Evolutionary conservation across 2,329 filamentous ascomycete species (phyloP).

Genomic region (Dendrostoma leiphaemia): DNA sequence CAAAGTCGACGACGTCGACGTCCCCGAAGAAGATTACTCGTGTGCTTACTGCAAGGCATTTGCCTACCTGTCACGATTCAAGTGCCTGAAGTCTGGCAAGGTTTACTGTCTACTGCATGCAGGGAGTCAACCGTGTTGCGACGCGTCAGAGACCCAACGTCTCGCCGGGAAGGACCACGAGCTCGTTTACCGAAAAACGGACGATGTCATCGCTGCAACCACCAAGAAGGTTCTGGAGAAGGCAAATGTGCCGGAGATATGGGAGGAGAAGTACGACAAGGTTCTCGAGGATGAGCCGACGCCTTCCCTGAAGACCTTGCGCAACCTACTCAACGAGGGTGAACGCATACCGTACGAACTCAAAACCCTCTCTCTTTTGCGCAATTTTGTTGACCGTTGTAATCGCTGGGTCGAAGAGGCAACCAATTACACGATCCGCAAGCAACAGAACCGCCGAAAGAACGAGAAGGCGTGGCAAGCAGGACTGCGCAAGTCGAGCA

Average conservation of each 20-base stretch:
- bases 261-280: conserved; percentile 87
- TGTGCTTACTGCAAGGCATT: conserved; percentile 92
- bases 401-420: conserved; percentile 98
- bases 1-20: conserved; percentile 67
- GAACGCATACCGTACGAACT: conserved; percentile 94
- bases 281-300: conserved; percentile 79
- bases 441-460: conserved; percentile 95
- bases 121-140: conserved; percentile 78
- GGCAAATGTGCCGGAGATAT: conserved; percentile 78
- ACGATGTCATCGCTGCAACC: conserved; percentile 64
- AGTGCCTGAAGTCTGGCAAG: conserved; percentile 78
- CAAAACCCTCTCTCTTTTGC: conserved; percentile 76
- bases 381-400: conserved; percentile 90
- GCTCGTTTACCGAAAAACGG: conserved; percentile 73
- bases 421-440: conserved; percentile 91
- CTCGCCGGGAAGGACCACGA: conserved; percentile 68
- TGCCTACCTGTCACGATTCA: conserved; percentile 86
- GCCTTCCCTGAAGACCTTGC: conserved; percentile 82
- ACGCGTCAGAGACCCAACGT: conserved; percentile 63
- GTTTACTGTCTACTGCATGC: conserved; percentile 81
- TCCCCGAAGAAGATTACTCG: conserved; percentile 89
- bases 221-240: conserved; percentile 82
- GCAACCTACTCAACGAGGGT: conserved; percentile 83
- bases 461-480: conserved; percentile 85
- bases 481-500: conserved; percentile 65